A percentile compares a stretch with the other conserved stretches of the same genome.
Conservation (phyloP, 352 stramenopile species). For the Pythium grandisporangium region DNA sequence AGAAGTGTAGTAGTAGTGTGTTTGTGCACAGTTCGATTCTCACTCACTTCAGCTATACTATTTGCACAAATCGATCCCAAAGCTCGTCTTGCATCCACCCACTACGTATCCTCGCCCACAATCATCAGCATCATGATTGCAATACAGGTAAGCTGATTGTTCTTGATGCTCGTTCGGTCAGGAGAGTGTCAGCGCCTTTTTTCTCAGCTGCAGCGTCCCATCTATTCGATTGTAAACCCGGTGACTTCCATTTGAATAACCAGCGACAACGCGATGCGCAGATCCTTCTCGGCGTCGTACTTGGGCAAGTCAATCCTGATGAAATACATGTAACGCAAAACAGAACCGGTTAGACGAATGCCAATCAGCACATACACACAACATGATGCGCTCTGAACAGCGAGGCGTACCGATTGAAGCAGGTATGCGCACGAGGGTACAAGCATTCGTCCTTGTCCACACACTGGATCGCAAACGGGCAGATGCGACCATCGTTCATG, state of each 20-base stretch:
- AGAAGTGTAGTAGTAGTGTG: too few relatives aligned
- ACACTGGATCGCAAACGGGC: constrained; percentile 79
- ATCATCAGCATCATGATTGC: too few relatives aligned
- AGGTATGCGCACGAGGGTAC: constrained; percentile 79
- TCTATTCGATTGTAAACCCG: constrained; percentile 79
- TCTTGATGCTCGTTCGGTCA: too few relatives aligned
- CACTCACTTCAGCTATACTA: too few relatives aligned
- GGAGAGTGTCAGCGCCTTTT: too few relatives aligned
- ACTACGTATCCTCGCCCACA: too few relatives aligned
- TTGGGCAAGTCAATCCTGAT: constrained; percentile 65
- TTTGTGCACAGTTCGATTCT: too few relatives aligned
- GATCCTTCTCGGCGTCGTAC: constrained; percentile 68
- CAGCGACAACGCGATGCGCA: constrained; percentile 68
- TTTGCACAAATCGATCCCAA: too few relatives aligned
- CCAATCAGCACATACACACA: too few relatives aligned
- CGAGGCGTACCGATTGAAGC: constrained; percentile 71
- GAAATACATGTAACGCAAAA: constrained; percentile 3
- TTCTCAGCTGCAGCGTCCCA: background rate
- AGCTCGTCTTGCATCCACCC: too few relatives aligned
- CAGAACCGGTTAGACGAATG: constrained; percentile 4
- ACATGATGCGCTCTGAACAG: background rate
- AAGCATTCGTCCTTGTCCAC: constrained; percentile 72
- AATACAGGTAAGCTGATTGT: too few relatives aligned
- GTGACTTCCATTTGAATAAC: constrained; percentile 86
- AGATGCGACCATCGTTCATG: constrained; percentile 85